These are phyloP conservation scores for Plantago lanceolata DNA, from an alignment of 305 asterid genomes.

Conservation along the genomic window DNA sequence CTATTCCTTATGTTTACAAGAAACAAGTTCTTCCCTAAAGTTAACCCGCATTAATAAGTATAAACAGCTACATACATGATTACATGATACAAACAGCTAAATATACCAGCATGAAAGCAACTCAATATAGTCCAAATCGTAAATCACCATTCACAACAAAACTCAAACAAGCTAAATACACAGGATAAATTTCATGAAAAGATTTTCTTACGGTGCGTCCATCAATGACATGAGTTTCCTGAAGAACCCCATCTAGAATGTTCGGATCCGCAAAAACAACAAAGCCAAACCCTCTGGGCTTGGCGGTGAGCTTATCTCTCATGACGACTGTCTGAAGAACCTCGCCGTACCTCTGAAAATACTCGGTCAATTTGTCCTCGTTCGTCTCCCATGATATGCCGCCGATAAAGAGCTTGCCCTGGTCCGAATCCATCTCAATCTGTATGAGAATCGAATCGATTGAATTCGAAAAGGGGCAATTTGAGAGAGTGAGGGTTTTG, in stretches of 20 bases:
- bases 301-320: slow-evolving; percentile 69
- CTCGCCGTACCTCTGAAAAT: slow-evolving; percentile 68
- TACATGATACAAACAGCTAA: too few species aligned
- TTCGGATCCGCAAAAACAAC: slow-evolving; percentile 85
- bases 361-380: slow-evolving; percentile 74
- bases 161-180: not conserved
- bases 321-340: slow-evolving; percentile 76
- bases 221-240: slow-evolving; percentile 72
- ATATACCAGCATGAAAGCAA: not conserved
- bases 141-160: too few species aligned
- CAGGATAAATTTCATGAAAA: too few species aligned
- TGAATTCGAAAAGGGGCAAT: not conserved
- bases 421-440: slow-evolving; percentile 34
- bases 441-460: not conserved
- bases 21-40: too few species aligned
- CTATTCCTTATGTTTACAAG: too few species aligned
- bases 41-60: too few species aligned
- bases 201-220: slow-evolving; percentile 81
- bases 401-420: slow-evolving; percentile 81
- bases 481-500: not conserved
- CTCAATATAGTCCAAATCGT: not conserved
- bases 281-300: slow-evolving; percentile 85
- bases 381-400: slow-evolving; percentile 90
- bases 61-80: too few species aligned
- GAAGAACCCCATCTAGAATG: slow-evolving; percentile 69